A percentile compares a stretch with the other conserved stretches of the same genome.
These are phyloP conservation scores for Hymenoscyphus fraxineus DNA, from an alignment of 2,329 filamentous ascomycete species.

Conservation along the genomic window DNA sequence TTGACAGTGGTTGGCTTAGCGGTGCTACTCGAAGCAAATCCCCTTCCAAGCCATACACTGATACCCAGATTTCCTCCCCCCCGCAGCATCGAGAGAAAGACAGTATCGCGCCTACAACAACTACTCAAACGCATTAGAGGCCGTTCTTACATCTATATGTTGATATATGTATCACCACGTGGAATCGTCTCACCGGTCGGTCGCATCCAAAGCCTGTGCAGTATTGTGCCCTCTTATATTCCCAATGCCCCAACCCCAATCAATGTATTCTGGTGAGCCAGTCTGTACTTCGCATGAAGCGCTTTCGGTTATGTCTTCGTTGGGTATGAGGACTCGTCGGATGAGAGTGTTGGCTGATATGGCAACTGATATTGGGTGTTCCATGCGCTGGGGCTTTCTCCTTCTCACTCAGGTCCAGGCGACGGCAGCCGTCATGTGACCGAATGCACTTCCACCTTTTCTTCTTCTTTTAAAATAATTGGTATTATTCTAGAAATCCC, in stretches of 20 bases:
- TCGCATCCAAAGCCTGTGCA: constrained; percentile 22
- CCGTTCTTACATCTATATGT: constrained; percentile 22
- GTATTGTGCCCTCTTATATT: constrained; percentile 23
- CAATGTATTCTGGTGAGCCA: constrained; percentile 16
- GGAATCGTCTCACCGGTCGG: constrained; percentile 34
- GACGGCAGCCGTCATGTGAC: neutral
- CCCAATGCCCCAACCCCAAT: constrained; percentile 19
- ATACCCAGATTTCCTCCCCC: constrained; percentile 23
- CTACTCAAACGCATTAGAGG: constrained; percentile 25
- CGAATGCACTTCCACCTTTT: neutral
- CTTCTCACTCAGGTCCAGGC: neutral
- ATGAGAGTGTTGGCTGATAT: constrained; percentile 29
- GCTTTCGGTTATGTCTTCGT: constrained; percentile 15
- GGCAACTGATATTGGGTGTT: constrained; percentile 5
- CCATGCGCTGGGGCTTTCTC: neutral
- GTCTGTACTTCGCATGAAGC: constrained; percentile 15
- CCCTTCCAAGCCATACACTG: constrained; percentile 29
- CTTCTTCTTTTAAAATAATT: neutral
- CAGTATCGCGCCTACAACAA: constrained; percentile 13
- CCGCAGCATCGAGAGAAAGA: constrained; percentile 24
- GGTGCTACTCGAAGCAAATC: constrained; percentile 29
- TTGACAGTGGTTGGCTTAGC: constrained; percentile 25
- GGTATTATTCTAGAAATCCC: neutral
- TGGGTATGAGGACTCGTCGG: constrained; percentile 20
- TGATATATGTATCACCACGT: constrained; percentile 33